These are phyloP conservation scores for Penicillium antarcticum DNA, from an alignment of 495 filamentous ascomycete species.

Conservation along the genomic window DNA sequence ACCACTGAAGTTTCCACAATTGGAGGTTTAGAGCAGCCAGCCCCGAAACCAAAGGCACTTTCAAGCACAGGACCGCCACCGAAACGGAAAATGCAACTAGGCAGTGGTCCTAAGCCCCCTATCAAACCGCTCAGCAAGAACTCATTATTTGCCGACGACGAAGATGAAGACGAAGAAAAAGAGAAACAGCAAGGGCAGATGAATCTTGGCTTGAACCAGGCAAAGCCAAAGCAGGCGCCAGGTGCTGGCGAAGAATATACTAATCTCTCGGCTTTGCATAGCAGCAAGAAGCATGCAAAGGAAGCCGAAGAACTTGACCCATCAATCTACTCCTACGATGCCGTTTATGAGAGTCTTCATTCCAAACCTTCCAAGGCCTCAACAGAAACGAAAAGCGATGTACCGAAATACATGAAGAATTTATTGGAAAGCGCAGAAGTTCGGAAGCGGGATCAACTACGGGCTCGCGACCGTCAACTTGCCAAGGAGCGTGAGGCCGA, in stretches of 20 bases:
- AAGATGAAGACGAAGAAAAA: slow-evolving; percentile 33
- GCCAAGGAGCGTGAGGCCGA: slow-evolving; percentile 87
- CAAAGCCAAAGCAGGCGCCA: slow-evolving; percentile 12
- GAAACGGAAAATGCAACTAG: slow-evolving; percentile 36
- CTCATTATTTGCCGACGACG: slow-evolving; percentile 42
- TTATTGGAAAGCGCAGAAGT: slow-evolving; percentile 77
- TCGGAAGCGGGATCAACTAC: slow-evolving; percentile 82
- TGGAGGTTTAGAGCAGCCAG: slow-evolving; percentile 34
- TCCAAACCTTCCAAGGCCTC: slow-evolving; percentile 33
- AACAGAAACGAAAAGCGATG: slow-evolving; percentile 22
- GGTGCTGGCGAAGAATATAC: slow-evolving; percentile 30
- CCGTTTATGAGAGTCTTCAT: slow-evolving; percentile 50
- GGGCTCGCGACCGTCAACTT: slow-evolving; percentile 84
- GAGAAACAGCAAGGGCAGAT: slow-evolving; percentile 17
- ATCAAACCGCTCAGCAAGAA: slow-evolving; percentile 37
- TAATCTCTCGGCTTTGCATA: slow-evolving; percentile 50
- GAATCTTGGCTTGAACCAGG: slow-evolving; percentile 16
- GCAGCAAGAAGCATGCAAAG: slow-evolving; percentile 44
- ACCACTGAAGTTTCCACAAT: slow-evolving; percentile 39
- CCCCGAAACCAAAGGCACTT: slow-evolving; percentile 11
- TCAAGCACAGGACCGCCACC: slow-evolving; percentile 21
- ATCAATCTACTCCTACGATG: slow-evolving; percentile 57
- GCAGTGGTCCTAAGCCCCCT: slow-evolving; percentile 17
- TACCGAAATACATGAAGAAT: slow-evolving; percentile 78
- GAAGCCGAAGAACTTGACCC: slow-evolving; percentile 48